Percentiles rank a stretch among this genome's conserved stretches.
phyloP scores from a whole-genome alignment of 2,329 filamentous ascomycete genomes.

The Curvularia sp. region DNA sequence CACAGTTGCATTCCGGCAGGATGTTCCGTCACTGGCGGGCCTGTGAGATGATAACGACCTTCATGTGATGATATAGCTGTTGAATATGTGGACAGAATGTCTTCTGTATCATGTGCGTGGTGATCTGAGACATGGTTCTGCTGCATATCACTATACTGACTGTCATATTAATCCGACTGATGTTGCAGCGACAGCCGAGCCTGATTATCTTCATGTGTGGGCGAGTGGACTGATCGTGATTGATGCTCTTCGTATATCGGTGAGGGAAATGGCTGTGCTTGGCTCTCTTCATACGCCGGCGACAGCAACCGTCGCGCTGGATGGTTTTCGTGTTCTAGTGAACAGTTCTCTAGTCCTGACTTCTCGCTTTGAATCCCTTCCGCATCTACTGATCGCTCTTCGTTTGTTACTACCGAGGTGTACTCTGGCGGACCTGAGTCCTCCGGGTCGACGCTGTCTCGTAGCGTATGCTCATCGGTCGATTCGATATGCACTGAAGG shows the following conservation, averaged over 20 bases:
- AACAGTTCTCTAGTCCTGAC: background rate
- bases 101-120: background rate
- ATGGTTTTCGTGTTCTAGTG: background rate
- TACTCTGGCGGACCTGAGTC: slow-evolving; percentile 31
- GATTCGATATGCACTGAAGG: background rate
- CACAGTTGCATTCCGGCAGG: slow-evolving; percentile 28
- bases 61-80: background rate
- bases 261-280: background rate
- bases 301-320: background rate
- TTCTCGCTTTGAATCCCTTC: slow-evolving; percentile 26
- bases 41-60: background rate
- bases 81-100: background rate
- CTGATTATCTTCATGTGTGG: background rate
- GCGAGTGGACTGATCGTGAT: background rate
- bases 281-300: slow-evolving; percentile 1
- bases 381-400: slow-evolving; percentile 30
- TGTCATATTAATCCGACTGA: background rate
- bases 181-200: background rate
- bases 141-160: background rate
- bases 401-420: slow-evolving; percentile 18
- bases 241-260: background rate
- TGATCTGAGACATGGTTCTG: background rate
- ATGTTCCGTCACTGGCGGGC: background rate
- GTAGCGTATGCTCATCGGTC: background rate
- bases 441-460: slow-evolving; percentile 30